Conservation (phyloP, 1,284 basidiomycete species). For the Pseudozyma pruni region DNA sequence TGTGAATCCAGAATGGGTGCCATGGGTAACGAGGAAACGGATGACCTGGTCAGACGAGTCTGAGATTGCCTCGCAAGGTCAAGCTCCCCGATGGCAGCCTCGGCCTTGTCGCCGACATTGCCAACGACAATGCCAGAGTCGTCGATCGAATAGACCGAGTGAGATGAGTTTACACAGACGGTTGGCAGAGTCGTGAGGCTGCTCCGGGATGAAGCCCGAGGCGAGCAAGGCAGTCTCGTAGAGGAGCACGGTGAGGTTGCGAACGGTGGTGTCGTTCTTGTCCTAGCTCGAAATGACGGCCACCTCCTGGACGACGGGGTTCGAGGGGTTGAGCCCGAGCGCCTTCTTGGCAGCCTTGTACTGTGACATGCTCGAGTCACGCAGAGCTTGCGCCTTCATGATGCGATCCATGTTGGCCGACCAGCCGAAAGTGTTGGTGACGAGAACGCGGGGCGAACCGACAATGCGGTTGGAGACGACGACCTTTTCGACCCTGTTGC, state of each 20-base stretch:
- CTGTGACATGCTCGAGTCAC: constrained; percentile 98
- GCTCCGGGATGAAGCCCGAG: constrained; percentile 85
- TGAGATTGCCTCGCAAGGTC: too few relatives aligned
- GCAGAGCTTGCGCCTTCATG: constrained; percentile 99
- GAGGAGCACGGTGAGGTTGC: constrained; percentile 92
- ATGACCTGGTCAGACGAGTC: too few relatives aligned
- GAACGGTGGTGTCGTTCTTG: constrained; percentile 93
- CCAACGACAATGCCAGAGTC: constrained; percentile 53
- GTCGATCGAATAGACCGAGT: constrained; percentile 73
- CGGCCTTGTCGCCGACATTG: constrained; percentile 43
- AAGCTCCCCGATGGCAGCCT: constrained; percentile 51
- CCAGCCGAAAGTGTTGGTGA: constrained; percentile 99
- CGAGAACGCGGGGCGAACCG: constrained; percentile 70
- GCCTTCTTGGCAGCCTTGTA: constrained; percentile 97
- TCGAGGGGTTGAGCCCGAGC: constrained; percentile 93
- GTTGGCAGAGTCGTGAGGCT: constrained; percentile 92
- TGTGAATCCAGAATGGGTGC: too few relatives aligned
- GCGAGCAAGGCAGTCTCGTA: constrained; percentile 92
- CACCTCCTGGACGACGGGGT: constrained; percentile 96
- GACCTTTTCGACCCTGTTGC: constrained; percentile 99
- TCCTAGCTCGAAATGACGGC: constrained; percentile 93
- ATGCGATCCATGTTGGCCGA: constrained; percentile 99
- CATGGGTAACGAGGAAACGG: too few relatives aligned
- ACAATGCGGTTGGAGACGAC: constrained; percentile 88
- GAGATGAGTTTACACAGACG: constrained; percentile 98